Conservation (phyloP, 495 filamentous ascomycete species). For the Aspergillus sclerotiicarbonarius region DNA sequence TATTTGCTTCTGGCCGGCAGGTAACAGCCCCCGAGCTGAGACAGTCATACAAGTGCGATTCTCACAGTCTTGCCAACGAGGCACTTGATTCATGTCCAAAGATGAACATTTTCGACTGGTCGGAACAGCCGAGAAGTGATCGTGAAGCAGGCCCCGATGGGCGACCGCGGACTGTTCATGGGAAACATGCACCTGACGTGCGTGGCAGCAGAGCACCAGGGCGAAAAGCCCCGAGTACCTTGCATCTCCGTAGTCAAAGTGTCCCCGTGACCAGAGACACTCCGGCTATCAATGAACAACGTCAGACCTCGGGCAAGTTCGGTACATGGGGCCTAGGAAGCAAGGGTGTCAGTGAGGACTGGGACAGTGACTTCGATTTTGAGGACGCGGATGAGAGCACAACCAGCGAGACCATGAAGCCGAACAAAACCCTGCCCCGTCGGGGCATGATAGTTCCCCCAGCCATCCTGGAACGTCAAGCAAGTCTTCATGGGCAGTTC, state of each 20-base stretch:
- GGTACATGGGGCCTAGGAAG: constrained; percentile 84
- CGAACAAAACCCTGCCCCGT: constrained; percentile 24
- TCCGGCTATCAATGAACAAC: constrained; percentile 48
- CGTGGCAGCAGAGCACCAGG: constrained; percentile 71
- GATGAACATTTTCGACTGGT: constrained; percentile 78
- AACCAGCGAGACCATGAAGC: constrained; percentile 25
- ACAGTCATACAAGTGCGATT: constrained; percentile 8
- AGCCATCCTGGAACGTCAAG: constrained; percentile 81
- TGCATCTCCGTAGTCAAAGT: constrained; percentile 91
- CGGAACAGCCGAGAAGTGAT: constrained; percentile 62
- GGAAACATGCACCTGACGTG: constrained; percentile 72
- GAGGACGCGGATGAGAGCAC: constrained; percentile 48
- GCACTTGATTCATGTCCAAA: constrained; percentile 25
- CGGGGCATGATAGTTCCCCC: constrained; percentile 70
- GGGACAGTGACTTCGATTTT: constrained; percentile 82
- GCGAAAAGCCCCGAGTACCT: constrained; percentile 70
- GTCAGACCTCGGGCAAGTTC: constrained; percentile 70
- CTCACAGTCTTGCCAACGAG: constrained; percentile 11
- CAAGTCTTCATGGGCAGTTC: constrained; percentile 79
- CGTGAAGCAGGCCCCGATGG: constrained; percentile 53
- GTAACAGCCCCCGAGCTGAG: constrained; percentile 2
- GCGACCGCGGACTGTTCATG: constrained; percentile 86
- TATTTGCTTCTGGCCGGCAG: not conserved
- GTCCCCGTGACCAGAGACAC: constrained; percentile 80
- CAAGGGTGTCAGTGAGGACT: constrained; percentile 80